Percentiles rank a stretch among this genome's conserved stretches.
phyloP scores from a whole-genome alignment of 2,329 filamentous ascomycete genomes.

The Plectosphaerella sp. region DNA sequence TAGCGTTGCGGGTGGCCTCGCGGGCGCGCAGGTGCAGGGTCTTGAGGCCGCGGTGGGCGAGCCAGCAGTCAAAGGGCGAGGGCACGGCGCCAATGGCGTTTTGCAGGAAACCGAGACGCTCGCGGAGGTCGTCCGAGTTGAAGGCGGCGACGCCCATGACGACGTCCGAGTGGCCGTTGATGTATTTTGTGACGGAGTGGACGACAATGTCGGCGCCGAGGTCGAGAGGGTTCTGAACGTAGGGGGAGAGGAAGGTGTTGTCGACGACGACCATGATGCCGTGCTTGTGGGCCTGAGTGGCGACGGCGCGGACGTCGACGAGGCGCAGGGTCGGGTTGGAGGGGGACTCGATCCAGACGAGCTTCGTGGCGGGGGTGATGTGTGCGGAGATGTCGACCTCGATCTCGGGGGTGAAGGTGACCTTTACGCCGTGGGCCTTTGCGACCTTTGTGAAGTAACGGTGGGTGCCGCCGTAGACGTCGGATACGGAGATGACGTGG shows the following conservation, averaged over 20 bases:
- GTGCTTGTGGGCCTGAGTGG: slow-evolving; percentile 75
- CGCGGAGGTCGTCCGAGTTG: slow-evolving; percentile 76
- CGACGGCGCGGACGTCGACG: slow-evolving; percentile 87
- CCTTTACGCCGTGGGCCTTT: slow-evolving; percentile 85
- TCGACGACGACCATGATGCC: slow-evolving; percentile 97
- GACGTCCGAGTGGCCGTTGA: slow-evolving; percentile 95
- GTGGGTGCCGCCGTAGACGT: slow-evolving; percentile 97
- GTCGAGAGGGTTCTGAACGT: slow-evolving; percentile 92
- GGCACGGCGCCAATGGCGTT: slow-evolving; percentile 97
- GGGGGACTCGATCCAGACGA: slow-evolving; percentile 96
- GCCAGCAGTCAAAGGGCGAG: slow-evolving; percentile 94
- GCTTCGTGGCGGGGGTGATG: slow-evolving; percentile 83
- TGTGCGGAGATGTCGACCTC: slow-evolving; percentile 81
- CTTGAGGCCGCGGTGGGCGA: slow-evolving; percentile 94
- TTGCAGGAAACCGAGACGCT: slow-evolving; percentile 83
- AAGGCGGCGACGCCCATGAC: slow-evolving; percentile 97
- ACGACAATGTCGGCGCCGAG: slow-evolving; percentile 96
- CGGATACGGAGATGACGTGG: slow-evolving; percentile 93
- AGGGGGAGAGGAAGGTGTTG: slow-evolving; percentile 96
- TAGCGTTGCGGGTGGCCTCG: slow-evolving; percentile 79
- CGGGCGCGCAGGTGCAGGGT: slow-evolving; percentile 89
- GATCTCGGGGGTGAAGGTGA: slow-evolving; percentile 91
- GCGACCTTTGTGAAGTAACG: slow-evolving; percentile 98
- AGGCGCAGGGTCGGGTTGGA: slow-evolving; percentile 91
- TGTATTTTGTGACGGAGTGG: slow-evolving; percentile 97